Percentiles rank a stretch among this genome's conserved stretches.
These are phyloP conservation scores for Solanum sejunctum DNA, from an alignment of 257 asterid species.

Conservation along the genomic window DNA sequence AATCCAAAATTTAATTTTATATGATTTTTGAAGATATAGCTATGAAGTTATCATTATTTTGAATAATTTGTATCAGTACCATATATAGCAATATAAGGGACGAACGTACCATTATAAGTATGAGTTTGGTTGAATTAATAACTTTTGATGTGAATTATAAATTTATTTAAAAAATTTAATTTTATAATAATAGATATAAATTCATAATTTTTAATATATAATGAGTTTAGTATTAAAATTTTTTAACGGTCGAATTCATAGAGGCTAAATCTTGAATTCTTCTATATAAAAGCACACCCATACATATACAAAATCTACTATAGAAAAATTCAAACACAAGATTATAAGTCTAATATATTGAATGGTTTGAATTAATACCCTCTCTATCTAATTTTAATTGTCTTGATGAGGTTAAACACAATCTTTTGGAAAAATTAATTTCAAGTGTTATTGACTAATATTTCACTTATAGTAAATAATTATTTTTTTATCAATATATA, in stretches of 20 bases:
- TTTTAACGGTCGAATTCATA: too few relatives aligned
- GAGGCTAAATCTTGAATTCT: too few relatives aligned
- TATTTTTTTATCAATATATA: too few relatives aligned
- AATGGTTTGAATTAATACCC: not conserved
- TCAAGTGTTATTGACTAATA: too few relatives aligned
- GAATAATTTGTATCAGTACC: not conserved
- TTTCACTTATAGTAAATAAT: too few relatives aligned
- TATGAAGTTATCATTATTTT: not conserved
- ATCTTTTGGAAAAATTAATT: too few relatives aligned
- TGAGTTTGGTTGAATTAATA: not conserved
- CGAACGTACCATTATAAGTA: not conserved
- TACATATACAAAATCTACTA: not conserved
- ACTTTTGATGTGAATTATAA: not conserved
- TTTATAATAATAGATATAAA: too few relatives aligned
- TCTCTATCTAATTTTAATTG: too few relatives aligned
- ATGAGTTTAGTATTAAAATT: too few relatives aligned
- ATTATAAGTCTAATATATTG: not conserved
- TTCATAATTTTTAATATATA: too few relatives aligned
- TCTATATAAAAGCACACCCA: not conserved
- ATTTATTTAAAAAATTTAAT: not conserved
- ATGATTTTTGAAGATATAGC: not conserved
- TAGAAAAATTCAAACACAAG: not conserved
- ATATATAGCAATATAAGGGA: not conserved
- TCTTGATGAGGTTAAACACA: too few relatives aligned
- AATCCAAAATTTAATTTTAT: too few relatives aligned